Percentiles rank a stretch among this genome's conserved stretches.
phyloP scores from a whole-genome alignment of 75 land plant genomes.

The Azolla pinnata region DNA sequence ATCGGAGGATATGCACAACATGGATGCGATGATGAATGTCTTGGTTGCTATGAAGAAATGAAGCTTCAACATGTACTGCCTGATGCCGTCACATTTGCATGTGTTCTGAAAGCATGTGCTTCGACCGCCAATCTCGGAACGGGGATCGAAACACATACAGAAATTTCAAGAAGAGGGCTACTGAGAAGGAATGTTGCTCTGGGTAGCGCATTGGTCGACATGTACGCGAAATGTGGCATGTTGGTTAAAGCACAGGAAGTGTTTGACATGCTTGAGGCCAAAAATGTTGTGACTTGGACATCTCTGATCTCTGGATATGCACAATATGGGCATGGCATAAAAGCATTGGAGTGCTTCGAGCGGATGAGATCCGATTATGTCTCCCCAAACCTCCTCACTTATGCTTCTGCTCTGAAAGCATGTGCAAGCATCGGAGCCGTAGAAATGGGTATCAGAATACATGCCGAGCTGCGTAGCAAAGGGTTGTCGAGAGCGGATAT shows the following conservation, averaged over 20 bases:
- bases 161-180: conserved; percentile 17
- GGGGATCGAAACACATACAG: conserved; percentile 47
- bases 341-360: conserved; percentile 34
- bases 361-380: conserved; percentile 29
- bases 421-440: conserved; percentile 18
- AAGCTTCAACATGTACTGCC: conserved; percentile 8
- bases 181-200: neutral
- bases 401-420: conserved; percentile 19
- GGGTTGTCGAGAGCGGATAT: conserved; percentile 5
- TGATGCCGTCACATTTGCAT: conserved; percentile 20
- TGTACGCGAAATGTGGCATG: conserved; percentile 34
- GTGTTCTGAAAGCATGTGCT: conserved; percentile 34
- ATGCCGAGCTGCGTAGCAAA: conserved; percentile 6
- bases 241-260: conserved; percentile 35
- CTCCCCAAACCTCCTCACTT: conserved; percentile 15
- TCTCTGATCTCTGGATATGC: conserved; percentile 47
- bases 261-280: conserved; percentile 42
- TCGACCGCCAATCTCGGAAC: conserved; percentile 20
- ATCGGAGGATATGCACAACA: conserved; percentile 22
- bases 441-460: conserved; percentile 12
- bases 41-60: conserved; percentile 15
- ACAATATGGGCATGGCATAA: conserved; percentile 29
- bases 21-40: conserved; percentile 14
- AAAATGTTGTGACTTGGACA: conserved; percentile 50
- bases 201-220: conserved; percentile 45